Conservation (phyloP, 176 grass and related monocot species). For the Cenchrus fungigraminus region DNA sequence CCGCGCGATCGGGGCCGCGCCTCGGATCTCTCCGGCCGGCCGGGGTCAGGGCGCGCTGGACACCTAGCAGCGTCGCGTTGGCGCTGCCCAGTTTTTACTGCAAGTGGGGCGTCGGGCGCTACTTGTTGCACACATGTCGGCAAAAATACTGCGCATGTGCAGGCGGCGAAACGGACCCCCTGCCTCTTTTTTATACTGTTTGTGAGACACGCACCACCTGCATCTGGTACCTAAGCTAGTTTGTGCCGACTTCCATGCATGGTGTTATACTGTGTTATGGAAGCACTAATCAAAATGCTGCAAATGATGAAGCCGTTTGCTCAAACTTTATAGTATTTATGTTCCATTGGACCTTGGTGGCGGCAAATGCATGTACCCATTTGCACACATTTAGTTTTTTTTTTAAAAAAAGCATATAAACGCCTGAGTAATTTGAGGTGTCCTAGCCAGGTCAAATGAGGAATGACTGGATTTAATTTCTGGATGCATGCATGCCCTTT, state of each 20-base stretch:
- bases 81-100: background rate
- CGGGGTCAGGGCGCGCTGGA: slow-evolving; percentile 9
- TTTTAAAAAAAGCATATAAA: no score
- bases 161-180: background rate
- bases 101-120: slow-evolving; percentile 20
- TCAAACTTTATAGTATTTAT: background rate
- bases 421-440: background rate
- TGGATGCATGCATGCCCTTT: background rate
- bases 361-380: background rate
- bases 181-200: background rate
- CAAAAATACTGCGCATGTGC: slow-evolving; percentile 26
- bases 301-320: background rate
- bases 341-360: background rate
- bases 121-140: slow-evolving; percentile 31
- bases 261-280: background rate
- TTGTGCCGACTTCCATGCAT: background rate
- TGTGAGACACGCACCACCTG: background rate
- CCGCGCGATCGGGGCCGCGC: slow-evolving; percentile 5
- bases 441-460: background rate
- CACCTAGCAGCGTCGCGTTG: slow-evolving; percentile 16
- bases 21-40: slow-evolving; percentile 42
- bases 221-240: background rate
- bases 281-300: background rate
- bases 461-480: background rate
- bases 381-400: background rate